Evolutionary conservation across 805 yeast species (phyloP), one percentile per base, ranked within the genome.

Genomic region (Teunomyces aglyptinius): DNA sequence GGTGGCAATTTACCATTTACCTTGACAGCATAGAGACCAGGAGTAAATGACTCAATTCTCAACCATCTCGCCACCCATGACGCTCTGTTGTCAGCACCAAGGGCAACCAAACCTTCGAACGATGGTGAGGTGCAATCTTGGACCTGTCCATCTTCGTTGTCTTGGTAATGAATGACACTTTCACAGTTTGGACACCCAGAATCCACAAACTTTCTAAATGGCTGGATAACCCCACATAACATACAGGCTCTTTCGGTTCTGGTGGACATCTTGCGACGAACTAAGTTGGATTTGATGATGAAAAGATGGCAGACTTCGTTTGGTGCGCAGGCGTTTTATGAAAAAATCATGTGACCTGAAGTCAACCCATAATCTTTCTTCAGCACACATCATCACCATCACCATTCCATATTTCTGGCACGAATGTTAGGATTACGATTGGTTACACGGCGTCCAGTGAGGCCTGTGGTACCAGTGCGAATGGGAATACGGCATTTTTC

Each of bases 41-140:
- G 87, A 18, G 82, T 84, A 62, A 89, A 89, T 13, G 88, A 85
- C 59, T 89, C 96, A 27, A 92, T 85, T 65, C 97, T 81, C 47
- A 92, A 73, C 99, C 99, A 92, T 61, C 87, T 82, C 12, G 97
- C 97, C 33, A 89, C 97, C 99, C 99, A 92, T 1, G 97, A 89
- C 29, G 77, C 80, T 43, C 82, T 80, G 57, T 68, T 71, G 43
- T 92, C 89, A 49, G 86, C 90, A 41, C 95, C 89, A 51, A 89
- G 76, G 2, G 97, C 97, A 4, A 92, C 96, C 28, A 88, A 72
- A 0, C 99, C 99, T 71, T 92, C 99, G 63, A 90, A 92, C 0
- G 96, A 82, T 33, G 98, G 98, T 15, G 97, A 89, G 5, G 98
- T 94, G 65, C 96, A 89, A 60, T 90, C 96, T 61, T 84, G 86